Base-by-base conservation (phyloP, 139 green algal genomes). In the Chlamydomonas sphaeroides region DNA sequence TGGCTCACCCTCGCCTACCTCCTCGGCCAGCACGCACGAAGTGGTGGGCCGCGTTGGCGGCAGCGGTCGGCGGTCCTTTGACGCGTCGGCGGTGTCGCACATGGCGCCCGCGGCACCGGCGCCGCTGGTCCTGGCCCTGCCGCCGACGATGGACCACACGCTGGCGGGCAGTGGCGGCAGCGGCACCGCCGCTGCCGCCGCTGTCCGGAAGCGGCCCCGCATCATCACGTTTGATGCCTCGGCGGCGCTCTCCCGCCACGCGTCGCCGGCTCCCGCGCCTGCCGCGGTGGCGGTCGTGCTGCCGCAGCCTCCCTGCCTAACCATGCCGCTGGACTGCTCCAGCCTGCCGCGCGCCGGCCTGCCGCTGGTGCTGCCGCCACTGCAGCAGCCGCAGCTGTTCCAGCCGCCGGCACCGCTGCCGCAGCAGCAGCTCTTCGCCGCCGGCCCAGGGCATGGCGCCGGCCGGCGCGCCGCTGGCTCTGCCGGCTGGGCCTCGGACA, bases 171-270 rank as follows among this genome's bases (percentile, higher is more conserved):
- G n/a, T n/a, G n/a, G n/a, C n/a, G n/a, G n/a, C n/a, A n/a, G 17
- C 65, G 8, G 65, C 65, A 5, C 17, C 33, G 62, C 77, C 51
- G n/a, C 11, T 0, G 36, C 7, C 0, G 56, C 36, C 11, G 36
- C 8, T 7, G 62, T 10, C 11, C 42, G 61, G 6, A 82, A 82
- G 62, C 72, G 71, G 15, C 70, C 61, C 38, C 62, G 68, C 45
- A 74, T 74, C 65, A 75, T 79, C 41, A 80, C 80, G 8, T 71
- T 71, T 35, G 80, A 57, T 8, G 69, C 28, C n/a, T 11, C 42
- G 21, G 68, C 41, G 3, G 30, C 28, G 39, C 17, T 53, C 1
- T 42, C 36, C 21, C 38, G 56, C 26, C 35, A n/a, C 35, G 33
- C n/a, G 26, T 25, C 68, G 10, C 42, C 76, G 21, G 76, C 75